Percentiles rank a stretch among this genome's conserved stretches.
Conservation (phyloP, 345 rosid genomes). For the Brassica rapa region DNA sequence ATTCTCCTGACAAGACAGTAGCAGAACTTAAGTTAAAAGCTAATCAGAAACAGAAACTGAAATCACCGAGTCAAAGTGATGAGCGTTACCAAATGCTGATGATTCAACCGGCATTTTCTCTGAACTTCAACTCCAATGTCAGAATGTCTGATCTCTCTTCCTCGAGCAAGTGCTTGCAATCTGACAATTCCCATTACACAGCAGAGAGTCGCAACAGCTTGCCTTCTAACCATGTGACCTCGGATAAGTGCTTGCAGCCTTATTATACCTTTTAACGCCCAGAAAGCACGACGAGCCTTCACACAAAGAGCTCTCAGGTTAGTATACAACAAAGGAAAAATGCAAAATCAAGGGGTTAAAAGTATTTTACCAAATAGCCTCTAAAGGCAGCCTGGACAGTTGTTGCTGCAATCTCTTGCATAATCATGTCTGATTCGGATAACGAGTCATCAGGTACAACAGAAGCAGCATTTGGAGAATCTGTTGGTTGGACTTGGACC, state of each 20-base stretch:
- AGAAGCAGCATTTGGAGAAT: slow-evolving; percentile 35
- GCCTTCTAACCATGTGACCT: slow-evolving; percentile 52
- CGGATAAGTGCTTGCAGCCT: slow-evolving; percentile 53
- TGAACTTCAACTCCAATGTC: slow-evolving; percentile 38
- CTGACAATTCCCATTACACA: slow-evolving; percentile 21
- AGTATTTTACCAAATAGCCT: slow-evolving; percentile 36
- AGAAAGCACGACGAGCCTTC: slow-evolving; percentile 42
- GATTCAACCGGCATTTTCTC: slow-evolving; percentile 25
- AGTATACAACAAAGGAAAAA: not conserved
- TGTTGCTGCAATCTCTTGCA: slow-evolving; percentile 66
- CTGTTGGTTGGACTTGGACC: slow-evolving; percentile 44
- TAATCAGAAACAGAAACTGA: not conserved
- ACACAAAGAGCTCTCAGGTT: not conserved
- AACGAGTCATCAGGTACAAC: slow-evolving; percentile 35
- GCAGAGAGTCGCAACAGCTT: slow-evolving; percentile 40
- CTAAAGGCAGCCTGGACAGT: slow-evolving; percentile 67
- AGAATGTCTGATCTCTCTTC: slow-evolving; percentile 30
- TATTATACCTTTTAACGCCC: slow-evolving; percentile 47
- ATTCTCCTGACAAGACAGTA: slow-evolving; percentile 45
- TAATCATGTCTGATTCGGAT: slow-evolving; percentile 52
- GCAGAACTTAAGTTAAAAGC: slow-evolving; percentile 5
- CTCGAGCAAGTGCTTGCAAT: slow-evolving; percentile 44
- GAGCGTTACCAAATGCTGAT: slow-evolving; percentile 51
- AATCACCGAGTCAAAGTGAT: not conserved
- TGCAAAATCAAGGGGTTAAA: not conserved